Evolutionary conservation across 2,329 filamentous ascomycete genomes (phyloP).

Genomic region (Hyphodiscus sp.): DNA sequence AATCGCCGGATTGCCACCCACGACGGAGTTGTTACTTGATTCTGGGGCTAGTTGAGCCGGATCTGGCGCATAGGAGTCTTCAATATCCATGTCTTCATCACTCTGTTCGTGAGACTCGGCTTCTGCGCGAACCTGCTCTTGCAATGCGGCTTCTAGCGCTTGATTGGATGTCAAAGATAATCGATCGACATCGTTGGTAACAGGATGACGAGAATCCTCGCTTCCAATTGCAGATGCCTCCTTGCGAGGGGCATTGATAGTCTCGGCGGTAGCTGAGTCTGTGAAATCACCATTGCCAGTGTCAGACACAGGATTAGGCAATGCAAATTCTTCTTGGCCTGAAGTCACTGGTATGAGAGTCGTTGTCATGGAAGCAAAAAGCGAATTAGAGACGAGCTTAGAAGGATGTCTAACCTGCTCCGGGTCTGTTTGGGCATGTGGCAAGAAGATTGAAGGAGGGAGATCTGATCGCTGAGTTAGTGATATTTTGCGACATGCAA

Average conservation of each 20-base stretch:
- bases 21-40: constrained; percentile 3
- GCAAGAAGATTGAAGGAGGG: too few species aligned
- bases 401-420: too few species aligned
- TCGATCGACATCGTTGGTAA: too few species aligned
- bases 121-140: constrained; percentile 24
- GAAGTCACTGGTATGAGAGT: background rate
- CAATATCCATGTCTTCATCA: constrained; percentile 19
- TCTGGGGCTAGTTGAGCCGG: constrained; percentile 9
- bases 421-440: too few species aligned
- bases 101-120: constrained; percentile 18
- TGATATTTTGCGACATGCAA: too few species aligned
- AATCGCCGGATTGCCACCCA: constrained; percentile 6
- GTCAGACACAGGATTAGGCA: background rate
- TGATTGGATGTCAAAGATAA: constrained; percentile 9
- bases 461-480: too few species aligned
- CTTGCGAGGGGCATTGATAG: background rate
- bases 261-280: background rate
- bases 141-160: constrained; percentile 23
- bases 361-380: too few species aligned
- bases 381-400: too few species aligned
- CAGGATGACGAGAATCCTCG: too few species aligned
- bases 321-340: background rate
- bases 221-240: too few species aligned
- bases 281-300: background rate
- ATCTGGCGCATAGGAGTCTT: constrained; percentile 19